These are phyloP conservation scores for Berkeleyomyces basicola DNA, from an alignment of 2,329 filamentous ascomycete species.

Conservation along the genomic window DNA sequence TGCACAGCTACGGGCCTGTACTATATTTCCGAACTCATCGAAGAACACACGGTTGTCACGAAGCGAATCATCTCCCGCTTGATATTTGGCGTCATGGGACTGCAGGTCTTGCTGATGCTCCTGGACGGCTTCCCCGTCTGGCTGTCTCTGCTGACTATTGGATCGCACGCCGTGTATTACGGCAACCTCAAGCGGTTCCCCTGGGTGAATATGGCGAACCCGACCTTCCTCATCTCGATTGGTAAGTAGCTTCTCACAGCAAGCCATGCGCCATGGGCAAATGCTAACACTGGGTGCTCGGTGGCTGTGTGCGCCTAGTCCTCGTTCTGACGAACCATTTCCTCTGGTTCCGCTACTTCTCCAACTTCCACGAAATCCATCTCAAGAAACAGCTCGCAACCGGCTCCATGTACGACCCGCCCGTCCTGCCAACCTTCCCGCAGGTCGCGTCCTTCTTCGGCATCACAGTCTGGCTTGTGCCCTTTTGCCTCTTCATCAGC, in stretches of 20 bases:
- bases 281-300: not conserved
- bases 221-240: constrained; percentile 71
- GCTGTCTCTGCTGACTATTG: constrained; percentile 57
- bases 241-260: constrained; percentile 33
- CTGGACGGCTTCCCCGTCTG: constrained; percentile 74
- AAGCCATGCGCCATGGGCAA: not conserved
- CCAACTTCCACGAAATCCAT: constrained; percentile 38
- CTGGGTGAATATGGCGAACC: constrained; percentile 72
- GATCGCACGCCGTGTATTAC: constrained; percentile 70
- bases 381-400: constrained; percentile 28
- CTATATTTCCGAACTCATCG: constrained; percentile 93
- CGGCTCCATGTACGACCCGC: constrained; percentile 43
- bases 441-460: constrained; percentile 95
- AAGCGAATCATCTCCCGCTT: constrained; percentile 72
- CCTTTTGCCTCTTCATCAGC: constrained; percentile 88
- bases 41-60: constrained; percentile 88
- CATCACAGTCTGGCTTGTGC: constrained; percentile 89
- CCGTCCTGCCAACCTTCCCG: constrained; percentile 62
- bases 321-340: constrained; percentile 85
- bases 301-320: constrained; percentile 27
- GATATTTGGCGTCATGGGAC: constrained; percentile 63
- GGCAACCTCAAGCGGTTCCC: constrained; percentile 65
- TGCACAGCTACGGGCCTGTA: constrained; percentile 82
- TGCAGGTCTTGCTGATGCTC: constrained; percentile 59
- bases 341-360: constrained; percentile 92